phyloP scores from a whole-genome alignment of 2,329 filamentous ascomycete species.

The Epicoccum nigrum region DNA sequence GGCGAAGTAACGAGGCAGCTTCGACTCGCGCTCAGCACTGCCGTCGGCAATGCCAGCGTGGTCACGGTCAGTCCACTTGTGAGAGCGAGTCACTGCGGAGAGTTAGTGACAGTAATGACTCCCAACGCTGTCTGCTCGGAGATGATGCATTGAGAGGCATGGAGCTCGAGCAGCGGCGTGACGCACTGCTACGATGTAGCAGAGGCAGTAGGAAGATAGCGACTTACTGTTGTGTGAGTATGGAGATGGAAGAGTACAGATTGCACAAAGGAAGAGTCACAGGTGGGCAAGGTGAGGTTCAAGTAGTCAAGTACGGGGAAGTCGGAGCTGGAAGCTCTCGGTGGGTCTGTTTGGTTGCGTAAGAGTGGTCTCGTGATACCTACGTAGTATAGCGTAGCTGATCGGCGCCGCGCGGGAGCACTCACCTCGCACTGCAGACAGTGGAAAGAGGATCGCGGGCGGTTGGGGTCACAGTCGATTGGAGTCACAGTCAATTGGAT shows the following conservation, averaged over 20 bases:
- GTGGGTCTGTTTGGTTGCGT: conserved; percentile 33
- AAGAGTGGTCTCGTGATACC: conserved; percentile 41
- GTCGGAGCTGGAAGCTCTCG: conserved; percentile 32
- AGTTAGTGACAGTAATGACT: conserved; percentile 17
- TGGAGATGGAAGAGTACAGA: conserved; percentile 21
- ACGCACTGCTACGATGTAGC: background rate
- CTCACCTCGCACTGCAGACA: conserved; percentile 38
- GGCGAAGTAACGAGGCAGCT: conserved; percentile 89
- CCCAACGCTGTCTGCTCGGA: background rate
- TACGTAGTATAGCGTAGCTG: conserved; percentile 16
- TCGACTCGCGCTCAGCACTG: conserved; percentile 70
- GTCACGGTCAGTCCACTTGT: conserved; percentile 94
- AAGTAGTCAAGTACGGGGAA: conserved; percentile 38
- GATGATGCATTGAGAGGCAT: background rate
- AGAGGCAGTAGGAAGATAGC: background rate
- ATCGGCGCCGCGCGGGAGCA: conserved; percentile 19
- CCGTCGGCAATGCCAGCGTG: conserved; percentile 80
- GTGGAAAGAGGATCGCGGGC: conserved; percentile 4
- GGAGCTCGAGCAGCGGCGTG: too few relatives aligned
- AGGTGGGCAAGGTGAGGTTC: conserved; percentile 28
- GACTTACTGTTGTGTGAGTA: conserved; percentile 41
- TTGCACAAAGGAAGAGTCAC: conserved; percentile 23
- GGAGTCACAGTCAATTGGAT: background rate
- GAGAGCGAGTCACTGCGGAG: conserved; percentile 87
- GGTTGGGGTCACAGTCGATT: background rate